phyloP scores from a whole-genome alignment of 176 grass and related monocot genomes.

The Aegilops longissima region DNA sequence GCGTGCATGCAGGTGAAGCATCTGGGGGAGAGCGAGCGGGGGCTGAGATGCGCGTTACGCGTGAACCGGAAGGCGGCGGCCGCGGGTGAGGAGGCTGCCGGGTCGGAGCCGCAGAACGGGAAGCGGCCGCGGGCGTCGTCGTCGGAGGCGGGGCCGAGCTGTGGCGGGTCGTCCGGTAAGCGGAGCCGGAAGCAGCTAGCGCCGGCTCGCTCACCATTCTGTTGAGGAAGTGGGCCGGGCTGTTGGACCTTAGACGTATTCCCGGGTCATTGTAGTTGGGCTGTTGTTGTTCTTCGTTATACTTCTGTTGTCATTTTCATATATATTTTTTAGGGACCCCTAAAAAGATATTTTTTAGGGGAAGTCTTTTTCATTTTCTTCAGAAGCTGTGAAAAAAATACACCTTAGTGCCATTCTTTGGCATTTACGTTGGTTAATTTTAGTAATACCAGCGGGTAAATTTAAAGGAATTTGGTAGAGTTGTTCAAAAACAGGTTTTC shows the following conservation, averaged over 20 bases:
- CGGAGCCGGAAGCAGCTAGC: slow-evolving; percentile 38
- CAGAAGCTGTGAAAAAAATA: no score
- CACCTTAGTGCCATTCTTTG: no score
- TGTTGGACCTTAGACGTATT: not conserved
- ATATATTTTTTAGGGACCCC: no score
- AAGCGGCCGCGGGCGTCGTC: slow-evolving; percentile 14
- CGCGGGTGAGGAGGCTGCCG: not conserved
- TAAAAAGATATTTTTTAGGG: no score
- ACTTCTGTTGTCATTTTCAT: not conserved
- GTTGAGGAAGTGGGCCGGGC: not conserved
- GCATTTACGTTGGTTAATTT: no score
- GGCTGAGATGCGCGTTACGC: slow-evolving; percentile 29
- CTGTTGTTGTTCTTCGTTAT: not conserved
- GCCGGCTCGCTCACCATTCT: slow-evolving; percentile 33
- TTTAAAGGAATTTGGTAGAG: no score
- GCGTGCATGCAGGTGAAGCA: slow-evolving; percentile 31
- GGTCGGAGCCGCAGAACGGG: not conserved
- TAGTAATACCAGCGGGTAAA: no score
- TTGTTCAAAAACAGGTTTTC: no score
- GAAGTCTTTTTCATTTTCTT: no score
- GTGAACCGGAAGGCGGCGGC: not conserved
- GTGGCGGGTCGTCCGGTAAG: slow-evolving; percentile 36
- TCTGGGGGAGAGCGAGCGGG: slow-evolving; percentile 34
- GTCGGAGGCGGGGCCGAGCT: slow-evolving; percentile 20
- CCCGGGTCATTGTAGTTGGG: not conserved